Conservation (phyloP, 2,329 filamentous ascomycete species). For the Calonectria pteridis region DNA sequence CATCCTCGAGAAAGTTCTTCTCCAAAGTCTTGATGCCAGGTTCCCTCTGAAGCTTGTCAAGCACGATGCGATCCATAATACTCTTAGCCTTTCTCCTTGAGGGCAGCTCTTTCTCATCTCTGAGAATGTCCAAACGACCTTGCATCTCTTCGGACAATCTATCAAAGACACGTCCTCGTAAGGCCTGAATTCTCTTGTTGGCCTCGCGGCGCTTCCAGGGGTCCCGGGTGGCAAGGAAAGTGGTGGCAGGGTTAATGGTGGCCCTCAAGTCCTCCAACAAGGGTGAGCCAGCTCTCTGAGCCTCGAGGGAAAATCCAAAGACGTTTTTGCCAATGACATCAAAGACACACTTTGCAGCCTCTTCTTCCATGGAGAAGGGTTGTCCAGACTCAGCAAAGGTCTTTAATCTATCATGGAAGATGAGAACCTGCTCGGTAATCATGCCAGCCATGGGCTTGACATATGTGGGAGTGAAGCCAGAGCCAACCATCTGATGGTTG, state of each 20-base stretch:
- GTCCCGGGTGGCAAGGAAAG: not conserved
- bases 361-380: not conserved
- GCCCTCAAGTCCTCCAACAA: conserved; percentile 2
- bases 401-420: not conserved
- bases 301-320: conserved; percentile 3
- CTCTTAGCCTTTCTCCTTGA: conserved; percentile 7
- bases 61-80: not conserved
- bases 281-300: not conserved
- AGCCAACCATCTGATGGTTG: conserved; percentile 8
- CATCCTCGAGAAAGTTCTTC: not conserved
- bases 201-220: not conserved
- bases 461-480: not conserved
- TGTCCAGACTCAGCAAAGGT: conserved; percentile 1
- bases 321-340: conserved; percentile 5
- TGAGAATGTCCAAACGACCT: not conserved
- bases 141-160: not conserved
- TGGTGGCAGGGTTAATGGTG: not conserved
- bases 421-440: conserved; percentile 2
- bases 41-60: conserved; percentile 5
- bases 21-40: not conserved
- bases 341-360: conserved; percentile 4
- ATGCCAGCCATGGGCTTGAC: not conserved
- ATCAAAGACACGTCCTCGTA: not conserved
- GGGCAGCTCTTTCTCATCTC: not conserved
- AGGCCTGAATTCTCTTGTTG: not conserved